Conservation (phyloP, 805 yeast species). For the Starmerella lactis-condensi region DNA sequence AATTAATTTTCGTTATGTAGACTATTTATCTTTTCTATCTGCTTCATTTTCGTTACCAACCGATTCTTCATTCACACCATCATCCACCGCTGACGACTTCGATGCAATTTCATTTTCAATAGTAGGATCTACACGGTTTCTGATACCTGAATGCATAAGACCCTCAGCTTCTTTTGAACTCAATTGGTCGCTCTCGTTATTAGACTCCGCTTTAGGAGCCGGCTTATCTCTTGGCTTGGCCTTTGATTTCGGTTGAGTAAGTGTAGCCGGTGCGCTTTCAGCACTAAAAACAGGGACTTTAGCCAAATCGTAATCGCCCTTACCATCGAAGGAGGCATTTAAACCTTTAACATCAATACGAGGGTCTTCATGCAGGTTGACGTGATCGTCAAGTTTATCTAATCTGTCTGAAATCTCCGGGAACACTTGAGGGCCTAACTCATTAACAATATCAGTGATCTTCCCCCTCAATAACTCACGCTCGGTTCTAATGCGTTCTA, state of each 20-base stretch:
- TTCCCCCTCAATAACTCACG: slow-evolving; percentile 48
- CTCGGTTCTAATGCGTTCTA: slow-evolving; percentile 37
- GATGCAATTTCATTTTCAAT: too few relatives aligned
- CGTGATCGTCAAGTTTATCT: slow-evolving; percentile 12
- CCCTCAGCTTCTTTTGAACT: too few relatives aligned
- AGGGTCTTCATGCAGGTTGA: slow-evolving; percentile 12
- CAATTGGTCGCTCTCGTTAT: too few relatives aligned
- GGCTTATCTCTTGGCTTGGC: too few relatives aligned
- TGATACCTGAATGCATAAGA: too few relatives aligned
- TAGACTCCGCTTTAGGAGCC: too few relatives aligned
- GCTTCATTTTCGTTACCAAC: too few relatives aligned
- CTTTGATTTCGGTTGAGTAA: slow-evolving; percentile 3
- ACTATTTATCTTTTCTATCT: too few relatives aligned
- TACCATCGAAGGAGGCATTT: slow-evolving; percentile 9
- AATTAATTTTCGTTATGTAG: too few relatives aligned
- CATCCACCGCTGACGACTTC: too few relatives aligned
- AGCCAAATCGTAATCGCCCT: slow-evolving; percentile 16
- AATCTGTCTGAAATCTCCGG: slow-evolving; percentile 46
- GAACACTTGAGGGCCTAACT: slow-evolving; percentile 65
- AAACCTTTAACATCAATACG: slow-evolving; percentile 16
- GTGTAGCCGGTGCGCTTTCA: slow-evolving; percentile 10
- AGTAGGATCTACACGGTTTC: too few relatives aligned
- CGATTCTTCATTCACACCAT: too few relatives aligned
- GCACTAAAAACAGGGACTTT: slow-evolving; percentile 16
- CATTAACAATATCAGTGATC: slow-evolving; percentile 63